phyloP scores from a whole-genome alignment of 2,329 filamentous ascomycete genomes.

The Ophiostoma tasmaniense region DNA sequence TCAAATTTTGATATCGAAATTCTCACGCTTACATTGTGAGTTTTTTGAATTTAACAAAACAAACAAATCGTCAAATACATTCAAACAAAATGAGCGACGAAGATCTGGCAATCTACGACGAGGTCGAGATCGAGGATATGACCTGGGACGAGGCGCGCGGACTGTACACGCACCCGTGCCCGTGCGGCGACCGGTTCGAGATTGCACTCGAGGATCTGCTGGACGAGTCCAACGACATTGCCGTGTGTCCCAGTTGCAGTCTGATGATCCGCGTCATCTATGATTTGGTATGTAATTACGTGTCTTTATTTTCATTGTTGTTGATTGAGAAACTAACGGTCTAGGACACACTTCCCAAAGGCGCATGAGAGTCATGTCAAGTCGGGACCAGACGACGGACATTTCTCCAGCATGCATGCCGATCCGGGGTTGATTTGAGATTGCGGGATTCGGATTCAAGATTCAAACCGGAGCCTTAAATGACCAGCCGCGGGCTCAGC shows the following conservation, averaged over 20 bases:
- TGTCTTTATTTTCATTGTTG: no score
- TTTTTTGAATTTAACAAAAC: neutral
- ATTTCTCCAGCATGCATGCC: neutral
- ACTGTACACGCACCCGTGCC: conserved; percentile 93
- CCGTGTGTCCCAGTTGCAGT: conserved; percentile 95
- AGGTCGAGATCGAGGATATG: conserved; percentile 99
- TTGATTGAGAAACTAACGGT: neutral
- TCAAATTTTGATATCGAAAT: neutral
- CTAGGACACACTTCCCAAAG: conserved; percentile 1
- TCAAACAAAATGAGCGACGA: conserved; percentile 46
- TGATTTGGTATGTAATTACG: conserved; percentile 44
- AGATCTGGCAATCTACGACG: conserved; percentile 74
- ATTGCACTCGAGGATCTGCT: conserved; percentile 75
- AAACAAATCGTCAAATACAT: neutral
- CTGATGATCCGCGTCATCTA: conserved; percentile 95
- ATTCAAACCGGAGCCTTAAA: no score
- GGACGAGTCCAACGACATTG: conserved; percentile 79
- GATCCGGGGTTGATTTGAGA: neutral
- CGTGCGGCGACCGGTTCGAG: conserved; percentile 94
- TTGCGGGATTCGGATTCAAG: no score
- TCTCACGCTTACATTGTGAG: neutral
- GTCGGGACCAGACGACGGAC: neutral
- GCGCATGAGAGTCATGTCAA: neutral
- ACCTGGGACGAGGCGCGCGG: conserved; percentile 74
- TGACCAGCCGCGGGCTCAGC: neutral